Conservation (phyloP, 2,329 filamentous ascomycete species). For the Colletotrichum spinosum region DNA sequence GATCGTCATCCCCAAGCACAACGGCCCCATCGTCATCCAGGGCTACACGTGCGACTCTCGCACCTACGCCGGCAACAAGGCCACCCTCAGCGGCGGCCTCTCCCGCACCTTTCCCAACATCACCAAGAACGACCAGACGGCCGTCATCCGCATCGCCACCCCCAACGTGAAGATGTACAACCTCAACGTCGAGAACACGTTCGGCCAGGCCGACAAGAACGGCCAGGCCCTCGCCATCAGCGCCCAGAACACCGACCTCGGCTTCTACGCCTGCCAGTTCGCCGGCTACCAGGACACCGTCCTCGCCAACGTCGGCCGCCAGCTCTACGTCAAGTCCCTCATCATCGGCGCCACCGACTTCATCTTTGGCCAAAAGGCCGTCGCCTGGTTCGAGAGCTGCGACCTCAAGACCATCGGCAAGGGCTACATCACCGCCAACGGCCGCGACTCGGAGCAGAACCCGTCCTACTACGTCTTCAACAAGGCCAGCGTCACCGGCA, state of each 20-base stretch:
- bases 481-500: constrained; percentile 55
- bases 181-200: constrained; percentile 53
- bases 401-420: constrained; percentile 59
- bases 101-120: constrained; percentile 52
- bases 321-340: constrained; percentile 64
- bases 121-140: constrained; percentile 57
- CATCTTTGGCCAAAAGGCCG: constrained; percentile 67
- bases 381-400: constrained; percentile 65
- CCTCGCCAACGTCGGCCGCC: constrained; percentile 60
- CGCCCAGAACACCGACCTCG: constrained; percentile 54
- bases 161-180: constrained; percentile 68
- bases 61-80: constrained; percentile 61
- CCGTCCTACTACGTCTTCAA: constrained; percentile 60
- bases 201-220: constrained; percentile 60
- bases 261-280: constrained; percentile 62
- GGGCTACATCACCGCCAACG: constrained; percentile 61
- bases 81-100: constrained; percentile 50
- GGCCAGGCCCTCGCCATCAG: constrained; percentile 66
- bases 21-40: constrained; percentile 60
- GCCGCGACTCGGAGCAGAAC: constrained; percentile 53
- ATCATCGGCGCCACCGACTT: constrained; percentile 70
- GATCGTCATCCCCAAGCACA: constrained; percentile 21
- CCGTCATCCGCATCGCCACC: constrained; percentile 57
- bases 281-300: constrained; percentile 69
- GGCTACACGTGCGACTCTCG: constrained; percentile 61